phyloP scores from a whole-genome alignment of 805 yeast genomes.

The Myxozyma mucilagina region DNA sequence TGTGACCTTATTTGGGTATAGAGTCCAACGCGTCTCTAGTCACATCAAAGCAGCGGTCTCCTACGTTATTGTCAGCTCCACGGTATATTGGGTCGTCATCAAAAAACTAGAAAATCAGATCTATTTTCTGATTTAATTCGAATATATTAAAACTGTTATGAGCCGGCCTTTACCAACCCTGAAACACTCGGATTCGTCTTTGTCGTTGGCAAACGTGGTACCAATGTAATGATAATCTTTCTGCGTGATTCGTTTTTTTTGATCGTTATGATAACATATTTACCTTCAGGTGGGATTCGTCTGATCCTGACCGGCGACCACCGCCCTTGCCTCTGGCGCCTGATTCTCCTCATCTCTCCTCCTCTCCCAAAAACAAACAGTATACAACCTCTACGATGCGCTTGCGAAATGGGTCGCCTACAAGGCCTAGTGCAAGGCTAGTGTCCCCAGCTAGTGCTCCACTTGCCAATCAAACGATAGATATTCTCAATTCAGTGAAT shows the following conservation, averaged over 20 bases:
- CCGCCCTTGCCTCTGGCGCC: slow-evolving; percentile 47
- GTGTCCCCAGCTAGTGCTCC: neutral
- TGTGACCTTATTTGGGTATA: neutral
- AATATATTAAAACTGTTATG: neutral
- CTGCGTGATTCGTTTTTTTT: neutral
- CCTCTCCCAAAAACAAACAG: neutral
- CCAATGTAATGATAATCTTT: slow-evolving; percentile 12
- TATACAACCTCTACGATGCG: slow-evolving; percentile 6
- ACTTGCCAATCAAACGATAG: slow-evolving; percentile 25
- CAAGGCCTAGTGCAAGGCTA: slow-evolving; percentile 3
- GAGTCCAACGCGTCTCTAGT: neutral
- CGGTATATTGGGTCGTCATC: too few relatives aligned
- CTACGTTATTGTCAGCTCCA: too few relatives aligned
- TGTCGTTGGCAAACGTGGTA: slow-evolving; percentile 10
- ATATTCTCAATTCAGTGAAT: slow-evolving; percentile 25
- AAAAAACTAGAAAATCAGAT: too few relatives aligned
- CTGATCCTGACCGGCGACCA: slow-evolving; percentile 46
- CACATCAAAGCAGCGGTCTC: neutral
- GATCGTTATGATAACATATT: neutral
- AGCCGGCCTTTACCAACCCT: slow-evolving; percentile 13
- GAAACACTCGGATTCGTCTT: slow-evolving; percentile 35
- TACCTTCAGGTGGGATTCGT: slow-evolving; percentile 43
- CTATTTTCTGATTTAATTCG: neutral
- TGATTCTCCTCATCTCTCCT: slow-evolving; percentile 40
- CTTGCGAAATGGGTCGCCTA: slow-evolving; percentile 9